Evolutionary conservation across 768 basidiomycete species (phyloP).

Genomic region (Russula sp.): DNA sequence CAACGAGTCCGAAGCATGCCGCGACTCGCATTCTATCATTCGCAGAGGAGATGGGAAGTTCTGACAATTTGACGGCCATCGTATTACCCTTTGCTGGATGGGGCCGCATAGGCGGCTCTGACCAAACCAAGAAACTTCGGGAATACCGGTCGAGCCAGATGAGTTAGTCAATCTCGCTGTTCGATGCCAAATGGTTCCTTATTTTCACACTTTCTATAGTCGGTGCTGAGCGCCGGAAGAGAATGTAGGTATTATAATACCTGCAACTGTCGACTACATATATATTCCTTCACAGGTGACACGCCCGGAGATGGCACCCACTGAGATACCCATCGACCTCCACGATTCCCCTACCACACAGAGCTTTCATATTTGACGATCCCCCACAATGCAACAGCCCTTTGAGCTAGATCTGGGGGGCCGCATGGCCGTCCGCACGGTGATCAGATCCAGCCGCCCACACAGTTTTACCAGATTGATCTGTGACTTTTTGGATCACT

Average conservation of each 20-base stretch:
- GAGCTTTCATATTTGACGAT: background rate
- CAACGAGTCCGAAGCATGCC: slow-evolving; percentile 70
- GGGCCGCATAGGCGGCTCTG: slow-evolving; percentile 76
- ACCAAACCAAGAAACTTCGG: slow-evolving; percentile 76
- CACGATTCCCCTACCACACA: background rate
- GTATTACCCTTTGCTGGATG: slow-evolving; percentile 92
- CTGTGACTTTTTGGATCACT: slow-evolving; percentile 77
- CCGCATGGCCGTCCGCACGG: slow-evolving; percentile 85
- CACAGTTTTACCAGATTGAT: slow-evolving; percentile 64
- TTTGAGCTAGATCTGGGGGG: slow-evolving; percentile 57
- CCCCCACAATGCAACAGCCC: background rate
- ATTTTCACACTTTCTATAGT: slow-evolving; percentile 39
- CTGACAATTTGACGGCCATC: slow-evolving; percentile 89
- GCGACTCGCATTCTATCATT: slow-evolving; percentile 81
- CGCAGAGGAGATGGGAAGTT: slow-evolving; percentile 81
- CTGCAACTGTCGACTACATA: background rate
- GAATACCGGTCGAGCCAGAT: slow-evolving; percentile 61
- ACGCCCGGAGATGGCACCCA: background rate
- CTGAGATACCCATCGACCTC: background rate
- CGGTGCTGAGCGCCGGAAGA: slow-evolving; percentile 62
- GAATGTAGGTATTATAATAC: slow-evolving; percentile 46
- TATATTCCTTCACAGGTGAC: background rate
- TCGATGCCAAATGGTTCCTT: background rate
- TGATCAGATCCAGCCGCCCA: slow-evolving; percentile 96
- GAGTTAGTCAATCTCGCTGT: slow-evolving; percentile 31